Percentiles rank a stretch among this genome's conserved stretches.
Conservation (phyloP, 495 filamentous ascomycete genomes). For the Aspergillus diversus region DNA sequence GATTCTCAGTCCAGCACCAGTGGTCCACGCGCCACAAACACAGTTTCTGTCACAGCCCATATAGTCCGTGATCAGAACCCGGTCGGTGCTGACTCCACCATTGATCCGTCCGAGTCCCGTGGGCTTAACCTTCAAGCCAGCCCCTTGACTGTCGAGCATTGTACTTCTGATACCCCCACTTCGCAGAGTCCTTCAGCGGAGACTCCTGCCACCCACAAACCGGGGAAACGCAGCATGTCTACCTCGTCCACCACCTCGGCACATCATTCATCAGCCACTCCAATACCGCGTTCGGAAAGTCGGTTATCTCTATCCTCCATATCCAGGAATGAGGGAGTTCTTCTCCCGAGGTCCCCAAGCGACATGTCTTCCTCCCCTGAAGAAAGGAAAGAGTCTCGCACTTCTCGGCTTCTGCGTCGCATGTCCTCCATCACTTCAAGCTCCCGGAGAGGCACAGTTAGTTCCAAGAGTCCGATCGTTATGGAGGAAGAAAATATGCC, state of each 20-base stretch:
- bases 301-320: conserved; percentile 44
- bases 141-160: conserved; percentile 70
- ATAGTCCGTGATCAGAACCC: conserved; percentile 65
- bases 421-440: conserved; percentile 71
- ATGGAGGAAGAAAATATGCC: conserved; percentile 61
- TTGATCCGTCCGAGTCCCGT: conserved; percentile 49
- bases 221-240: conserved; percentile 40
- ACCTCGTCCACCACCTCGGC: conserved; percentile 39
- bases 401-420: conserved; percentile 77
- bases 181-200: conserved; percentile 22
- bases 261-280: conserved; percentile 22
- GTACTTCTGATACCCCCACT: conserved; percentile 44
- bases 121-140: conserved; percentile 70
- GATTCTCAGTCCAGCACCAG: conserved; percentile 33
- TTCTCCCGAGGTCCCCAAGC: conserved; percentile 45
- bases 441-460: conserved; percentile 62
- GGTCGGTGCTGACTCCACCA: conserved; percentile 33
- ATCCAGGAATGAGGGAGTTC: conserved; percentile 38
- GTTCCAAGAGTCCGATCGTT: conserved; percentile 58
- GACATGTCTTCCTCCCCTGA: conserved; percentile 47
- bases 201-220: conserved; percentile 15
- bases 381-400: conserved; percentile 68
- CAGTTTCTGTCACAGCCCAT: conserved; percentile 79
- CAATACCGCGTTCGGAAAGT: conserved; percentile 40
- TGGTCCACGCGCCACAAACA: conserved; percentile 48